Evolutionary conservation across 768 basidiomycete species (phyloP).

Genomic region (Pleurotus salmoneostramineus): DNA sequence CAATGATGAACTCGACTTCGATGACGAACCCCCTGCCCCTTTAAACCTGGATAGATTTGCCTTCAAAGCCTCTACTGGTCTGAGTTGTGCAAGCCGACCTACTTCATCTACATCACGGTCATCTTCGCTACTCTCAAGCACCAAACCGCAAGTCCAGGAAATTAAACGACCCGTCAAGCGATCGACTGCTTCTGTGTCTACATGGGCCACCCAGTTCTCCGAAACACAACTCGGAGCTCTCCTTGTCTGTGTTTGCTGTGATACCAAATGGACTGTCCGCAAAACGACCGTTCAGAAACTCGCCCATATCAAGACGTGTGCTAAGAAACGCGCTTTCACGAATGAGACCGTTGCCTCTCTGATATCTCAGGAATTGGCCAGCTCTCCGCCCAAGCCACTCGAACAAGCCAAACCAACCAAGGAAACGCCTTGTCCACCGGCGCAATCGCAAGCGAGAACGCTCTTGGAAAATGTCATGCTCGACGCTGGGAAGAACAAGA

Average conservation of each 20-base stretch:
- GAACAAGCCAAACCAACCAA: constrained; percentile 14
- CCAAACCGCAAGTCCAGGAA: not conserved
- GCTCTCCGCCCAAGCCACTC: constrained; percentile 15
- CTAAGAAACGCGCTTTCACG: constrained; percentile 52
- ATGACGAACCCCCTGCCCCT: constrained; percentile 9
- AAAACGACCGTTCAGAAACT: constrained; percentile 64
- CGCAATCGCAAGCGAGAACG: constrained; percentile 18
- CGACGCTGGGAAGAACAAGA: constrained; percentile 42
- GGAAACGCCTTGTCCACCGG: too few relatives aligned
- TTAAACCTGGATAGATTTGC: constrained; percentile 8
- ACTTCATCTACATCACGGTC: not conserved
- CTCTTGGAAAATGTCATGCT: constrained; percentile 50
- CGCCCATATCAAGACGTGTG: constrained; percentile 64
- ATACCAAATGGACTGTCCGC: constrained; percentile 61
- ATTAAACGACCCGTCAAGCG: constrained; percentile 12
- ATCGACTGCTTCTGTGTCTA: not conserved
- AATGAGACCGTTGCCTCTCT: constrained; percentile 53
- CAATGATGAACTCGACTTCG: constrained; percentile 18
- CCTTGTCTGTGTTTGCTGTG: constrained; percentile 61
- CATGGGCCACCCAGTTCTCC: constrained; percentile 31
- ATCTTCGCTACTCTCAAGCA: not conserved
- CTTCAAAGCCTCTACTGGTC: constrained; percentile 3
- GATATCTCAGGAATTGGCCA: constrained; percentile 44
- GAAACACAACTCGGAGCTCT: constrained; percentile 45
- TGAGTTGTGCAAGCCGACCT: not conserved